Conservation (phyloP, 1,284 basidiomycete genomes). For the Neolentinus lepideus region DNA sequence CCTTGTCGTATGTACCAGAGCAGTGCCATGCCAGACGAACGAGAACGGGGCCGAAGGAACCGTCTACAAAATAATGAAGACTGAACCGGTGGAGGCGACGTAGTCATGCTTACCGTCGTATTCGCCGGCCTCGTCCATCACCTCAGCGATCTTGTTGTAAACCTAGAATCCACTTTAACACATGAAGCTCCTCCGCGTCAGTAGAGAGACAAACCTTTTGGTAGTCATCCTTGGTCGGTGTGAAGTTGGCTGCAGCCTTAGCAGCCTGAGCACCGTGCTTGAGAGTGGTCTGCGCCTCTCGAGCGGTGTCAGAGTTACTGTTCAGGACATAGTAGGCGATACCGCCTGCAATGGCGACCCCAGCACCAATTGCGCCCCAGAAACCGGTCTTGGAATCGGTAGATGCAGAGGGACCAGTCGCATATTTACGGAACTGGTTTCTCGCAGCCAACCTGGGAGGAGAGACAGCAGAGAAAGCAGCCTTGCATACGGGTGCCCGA, state of each 20-base stretch:
- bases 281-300: conserved; percentile 41
- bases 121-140: conserved; percentile 62
- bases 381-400: neutral
- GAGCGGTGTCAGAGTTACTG: conserved; percentile 34
- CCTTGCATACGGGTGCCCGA: conserved; percentile 1
- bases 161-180: conserved; percentile 39
- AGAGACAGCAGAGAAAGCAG: neutral
- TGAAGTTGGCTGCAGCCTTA: conserved; percentile 58
- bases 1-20: conserved; percentile 90
- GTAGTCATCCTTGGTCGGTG: conserved; percentile 74
- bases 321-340: conserved; percentile 42
- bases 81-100: conserved; percentile 5
- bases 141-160: conserved; percentile 79
- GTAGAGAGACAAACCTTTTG: conserved; percentile 58
- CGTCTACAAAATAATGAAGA: conserved; percentile 47
- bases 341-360: neutral
- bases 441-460: neutral
- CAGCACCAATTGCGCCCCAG: neutral
- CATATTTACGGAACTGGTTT: conserved; percentile 1
- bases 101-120: conserved; percentile 68
- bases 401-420: neutral
- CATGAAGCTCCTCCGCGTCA: neutral
- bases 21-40: conserved; percentile 93
- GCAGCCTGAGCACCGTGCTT: conserved; percentile 54
- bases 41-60: conserved; percentile 86